A percentile compares a stretch with the other conserved stretches of the same genome.
phyloP scores from a whole-genome alignment of 2,329 filamentous ascomycete genomes.

The Paecilomyces variotii region DNA sequence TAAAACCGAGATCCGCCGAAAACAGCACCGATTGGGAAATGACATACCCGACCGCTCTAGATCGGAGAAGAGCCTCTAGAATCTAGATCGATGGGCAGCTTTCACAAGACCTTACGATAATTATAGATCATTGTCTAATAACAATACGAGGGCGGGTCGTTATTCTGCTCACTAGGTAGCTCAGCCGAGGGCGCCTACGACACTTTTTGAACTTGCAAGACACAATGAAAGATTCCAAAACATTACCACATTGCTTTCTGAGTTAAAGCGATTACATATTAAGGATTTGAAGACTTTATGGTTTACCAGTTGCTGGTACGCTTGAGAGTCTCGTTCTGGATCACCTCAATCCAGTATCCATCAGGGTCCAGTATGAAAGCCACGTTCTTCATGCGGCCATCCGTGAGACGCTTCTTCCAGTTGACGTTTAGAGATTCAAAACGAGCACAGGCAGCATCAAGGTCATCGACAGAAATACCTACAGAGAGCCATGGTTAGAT shows the following conservation, averaged over 20 bases:
- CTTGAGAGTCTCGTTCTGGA: constrained; percentile 59
- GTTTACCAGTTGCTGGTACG: constrained; percentile 33
- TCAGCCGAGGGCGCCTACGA: background rate
- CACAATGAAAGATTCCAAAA: background rate
- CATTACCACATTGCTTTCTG: background rate
- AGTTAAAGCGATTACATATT: background rate
- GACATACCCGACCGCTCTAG: background rate
- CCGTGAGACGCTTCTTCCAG: constrained; percentile 94
- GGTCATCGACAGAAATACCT: constrained; percentile 75
- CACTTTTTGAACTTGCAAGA: background rate
- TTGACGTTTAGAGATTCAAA: constrained; percentile 74
- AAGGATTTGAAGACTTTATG: background rate
- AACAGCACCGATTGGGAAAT: background rate
- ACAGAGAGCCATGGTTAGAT: constrained; percentile 5
- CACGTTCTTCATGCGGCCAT: constrained; percentile 85
- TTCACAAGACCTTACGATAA: background rate
- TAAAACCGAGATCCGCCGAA: background rate
- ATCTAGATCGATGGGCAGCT: background rate
- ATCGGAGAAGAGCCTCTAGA: background rate
- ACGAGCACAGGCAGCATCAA: constrained; percentile 78
- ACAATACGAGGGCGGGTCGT: background rate
- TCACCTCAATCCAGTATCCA: constrained; percentile 66
- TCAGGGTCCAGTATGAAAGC: constrained; percentile 88
- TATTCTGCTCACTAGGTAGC: background rate
- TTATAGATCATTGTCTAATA: background rate